These are phyloP conservation scores for Nyssa sinensis DNA, from an alignment of 148 eudicot genomes.

Conservation along the genomic window DNA sequence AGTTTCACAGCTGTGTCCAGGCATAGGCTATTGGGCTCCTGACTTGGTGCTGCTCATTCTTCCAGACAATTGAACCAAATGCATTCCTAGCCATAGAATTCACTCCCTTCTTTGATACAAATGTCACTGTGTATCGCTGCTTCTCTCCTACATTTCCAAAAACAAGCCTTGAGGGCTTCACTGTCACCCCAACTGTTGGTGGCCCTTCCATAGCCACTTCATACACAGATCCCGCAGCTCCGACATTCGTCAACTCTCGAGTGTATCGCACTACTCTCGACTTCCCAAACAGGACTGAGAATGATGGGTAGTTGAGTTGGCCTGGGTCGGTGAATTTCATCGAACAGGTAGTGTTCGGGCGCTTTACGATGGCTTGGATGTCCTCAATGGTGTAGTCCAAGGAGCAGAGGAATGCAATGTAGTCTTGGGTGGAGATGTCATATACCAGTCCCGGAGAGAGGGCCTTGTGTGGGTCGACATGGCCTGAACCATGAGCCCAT, in stretches of 20 bases:
- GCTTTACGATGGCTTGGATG: conserved; percentile 47
- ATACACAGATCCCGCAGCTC: conserved; percentile 49
- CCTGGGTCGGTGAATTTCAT: conserved; percentile 58
- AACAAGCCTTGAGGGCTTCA: conserved; percentile 57
- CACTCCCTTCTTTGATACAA: conserved; percentile 49
- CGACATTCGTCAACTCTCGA: conserved; percentile 74
- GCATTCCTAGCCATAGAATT: conserved; percentile 23
- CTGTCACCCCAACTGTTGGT: conserved; percentile 42
- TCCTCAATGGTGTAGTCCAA: conserved; percentile 52
- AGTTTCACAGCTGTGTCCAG: conserved; percentile 42
- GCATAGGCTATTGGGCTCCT: conserved; percentile 74
- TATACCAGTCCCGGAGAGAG: conserved; percentile 81
- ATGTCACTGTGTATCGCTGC: conserved; percentile 71
- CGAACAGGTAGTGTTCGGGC: conserved; percentile 60
- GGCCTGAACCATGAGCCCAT: conserved; percentile 83
- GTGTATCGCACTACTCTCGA: conserved; percentile 56
- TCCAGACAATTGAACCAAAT: conserved; percentile 78
- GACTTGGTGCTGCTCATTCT: conserved; percentile 48
- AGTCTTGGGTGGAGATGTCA: conserved; percentile 57
- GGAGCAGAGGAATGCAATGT: conserved; percentile 72
- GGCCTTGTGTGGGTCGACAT: conserved; percentile 80
- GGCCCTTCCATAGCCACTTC: conserved; percentile 55
- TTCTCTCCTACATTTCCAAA: conserved; percentile 70
- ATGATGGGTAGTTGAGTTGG: conserved; percentile 83
- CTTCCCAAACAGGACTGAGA: conserved; percentile 64